Conservation (phyloP, 1,284 basidiomycete genomes). For the Ustilago xerochloae region DNA sequence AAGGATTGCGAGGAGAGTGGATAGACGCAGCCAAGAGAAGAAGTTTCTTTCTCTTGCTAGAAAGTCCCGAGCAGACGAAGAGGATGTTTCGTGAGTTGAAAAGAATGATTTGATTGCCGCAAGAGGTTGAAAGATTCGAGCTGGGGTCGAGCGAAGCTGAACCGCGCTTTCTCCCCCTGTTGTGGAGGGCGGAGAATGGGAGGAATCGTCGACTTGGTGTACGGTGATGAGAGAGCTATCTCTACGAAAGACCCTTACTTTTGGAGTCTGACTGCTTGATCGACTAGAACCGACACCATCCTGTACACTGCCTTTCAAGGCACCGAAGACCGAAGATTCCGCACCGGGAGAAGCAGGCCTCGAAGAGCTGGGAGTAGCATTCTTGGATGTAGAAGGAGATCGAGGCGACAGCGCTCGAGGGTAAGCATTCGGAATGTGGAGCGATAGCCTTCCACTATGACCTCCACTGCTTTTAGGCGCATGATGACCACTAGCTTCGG, state of each 20-base stretch:
- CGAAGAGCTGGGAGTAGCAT: constrained; percentile 3
- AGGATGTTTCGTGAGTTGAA: constrained; percentile 6
- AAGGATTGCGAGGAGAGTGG: constrained; percentile 38
- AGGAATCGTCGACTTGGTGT: constrained; percentile 3
- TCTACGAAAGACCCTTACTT: constrained; percentile 2
- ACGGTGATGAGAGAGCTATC: constrained; percentile 31
- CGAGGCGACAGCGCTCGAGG: constrained; percentile 15
- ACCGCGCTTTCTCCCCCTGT: background rate
- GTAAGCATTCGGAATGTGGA: constrained; percentile 42
- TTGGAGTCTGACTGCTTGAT: background rate
- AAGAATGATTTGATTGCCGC: constrained; percentile 4
- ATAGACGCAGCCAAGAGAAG: constrained; percentile 37
- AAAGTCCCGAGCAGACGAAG: constrained; percentile 33
- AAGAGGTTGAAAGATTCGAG: background rate
- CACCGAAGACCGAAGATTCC: constrained; percentile 7
- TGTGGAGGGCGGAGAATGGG: background rate
- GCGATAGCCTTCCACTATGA: constrained; percentile 19
- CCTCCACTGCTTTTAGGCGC: constrained; percentile 18
- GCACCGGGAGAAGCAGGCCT: constrained; percentile 2
- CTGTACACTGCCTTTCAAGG: constrained; percentile 11
- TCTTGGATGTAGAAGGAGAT: background rate
- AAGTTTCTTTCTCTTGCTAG: constrained; percentile 42
- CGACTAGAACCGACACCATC: background rate
- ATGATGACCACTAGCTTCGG: constrained; percentile 7
- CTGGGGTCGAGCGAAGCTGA: background rate